Evolutionary conservation across 139 green algal species (phyloP), one percentile per base, ranked within the genome.

Genomic region (Pycnococcus provasolii): DNA sequence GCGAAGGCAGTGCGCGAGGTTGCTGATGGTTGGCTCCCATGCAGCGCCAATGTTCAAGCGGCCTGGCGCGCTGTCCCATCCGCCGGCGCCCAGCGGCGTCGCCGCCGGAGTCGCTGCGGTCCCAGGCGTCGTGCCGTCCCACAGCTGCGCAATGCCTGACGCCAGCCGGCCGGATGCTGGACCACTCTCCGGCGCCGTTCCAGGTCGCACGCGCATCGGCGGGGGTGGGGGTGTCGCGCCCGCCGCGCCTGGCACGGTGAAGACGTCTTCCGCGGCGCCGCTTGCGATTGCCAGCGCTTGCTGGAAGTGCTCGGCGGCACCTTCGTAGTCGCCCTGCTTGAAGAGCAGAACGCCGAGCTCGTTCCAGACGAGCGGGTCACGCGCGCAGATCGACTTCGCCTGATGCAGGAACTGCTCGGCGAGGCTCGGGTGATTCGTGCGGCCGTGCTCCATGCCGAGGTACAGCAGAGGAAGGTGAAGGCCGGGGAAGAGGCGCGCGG

Each of bases 401-500:
- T 90, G 80, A 47, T 72, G 3, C 15, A 76, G 15, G 43, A 68
- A 76, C 68, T 74, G 66, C 26, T 42, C 26, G 39, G 40, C 9
- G 50, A 13, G 50, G 50, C 11, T 55, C 50, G 50, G 13, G 50
- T 55, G 50, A 55, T 11, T 55, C 9, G 57, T 63, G 68, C 81
- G 74, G 67, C 74, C 62, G 76, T 94, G 94, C 77, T 95, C 88
- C 61, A 84, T 82, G 54, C 85, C 89, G 80, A 95, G 90, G 65
- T 86, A 90, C 58, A 96, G 70, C 48, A 95, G 45, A 4, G 92
- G 88, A 26, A 85, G 64, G 75, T 97, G 92, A 70, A 93, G 84
- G 2, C 93, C 93, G 2, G 86, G 85, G 76, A 98, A 99, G 11
- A 96, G 81, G 5, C 93, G 81, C 9, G 82, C 64, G 26, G 93